A percentile compares a stretch with the other conserved stretches of the same genome.
phyloP scores from a whole-genome alignment of 129 eudicot species.

The Helianthus tuberosus region DNA sequence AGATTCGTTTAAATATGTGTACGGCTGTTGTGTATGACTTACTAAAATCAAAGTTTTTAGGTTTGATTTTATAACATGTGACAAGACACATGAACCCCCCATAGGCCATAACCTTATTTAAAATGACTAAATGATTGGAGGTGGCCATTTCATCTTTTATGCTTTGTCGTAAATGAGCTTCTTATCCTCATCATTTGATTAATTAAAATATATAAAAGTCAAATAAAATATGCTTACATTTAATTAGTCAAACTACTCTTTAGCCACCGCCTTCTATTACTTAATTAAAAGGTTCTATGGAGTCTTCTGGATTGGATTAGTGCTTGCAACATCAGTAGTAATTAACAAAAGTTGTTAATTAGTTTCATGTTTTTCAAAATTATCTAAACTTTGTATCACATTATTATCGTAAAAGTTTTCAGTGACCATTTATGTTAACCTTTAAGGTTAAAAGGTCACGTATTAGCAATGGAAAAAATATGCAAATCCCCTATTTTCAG shows the following conservation, averaged over 20 bases:
- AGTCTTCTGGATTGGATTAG: slow-evolving; percentile 20
- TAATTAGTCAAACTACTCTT: slow-evolving; percentile 16
- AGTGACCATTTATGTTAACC: not conserved
- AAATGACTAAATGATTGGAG: slow-evolving; percentile 25
- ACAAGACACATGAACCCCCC: slow-evolving; percentile 17
- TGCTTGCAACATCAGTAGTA: slow-evolving; percentile 15
- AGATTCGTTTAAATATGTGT: no score
- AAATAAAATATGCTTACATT: slow-evolving; percentile 1
- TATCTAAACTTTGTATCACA: not conserved
- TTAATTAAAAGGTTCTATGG: slow-evolving; percentile 18
- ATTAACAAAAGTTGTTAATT: not conserved
- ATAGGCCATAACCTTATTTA: slow-evolving; percentile 1
- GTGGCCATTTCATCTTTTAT: slow-evolving; percentile 23
- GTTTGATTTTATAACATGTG: not conserved
- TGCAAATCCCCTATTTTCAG: not conserved
- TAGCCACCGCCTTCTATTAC: slow-evolving; percentile 36
- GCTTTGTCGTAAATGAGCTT: slow-evolving; percentile 32
- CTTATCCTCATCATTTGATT: slow-evolving; percentile 25
- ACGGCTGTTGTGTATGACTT: no score
- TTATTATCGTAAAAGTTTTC: not conserved
- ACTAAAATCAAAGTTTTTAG: not conserved
- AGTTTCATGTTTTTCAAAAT: not conserved
- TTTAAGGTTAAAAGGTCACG: not conserved
- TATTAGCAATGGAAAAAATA: not conserved
- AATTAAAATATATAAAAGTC: slow-evolving; percentile 6